Base-by-base conservation (phyloP, 139 green algal species). In the Tetradesmus obliquus region DNA sequence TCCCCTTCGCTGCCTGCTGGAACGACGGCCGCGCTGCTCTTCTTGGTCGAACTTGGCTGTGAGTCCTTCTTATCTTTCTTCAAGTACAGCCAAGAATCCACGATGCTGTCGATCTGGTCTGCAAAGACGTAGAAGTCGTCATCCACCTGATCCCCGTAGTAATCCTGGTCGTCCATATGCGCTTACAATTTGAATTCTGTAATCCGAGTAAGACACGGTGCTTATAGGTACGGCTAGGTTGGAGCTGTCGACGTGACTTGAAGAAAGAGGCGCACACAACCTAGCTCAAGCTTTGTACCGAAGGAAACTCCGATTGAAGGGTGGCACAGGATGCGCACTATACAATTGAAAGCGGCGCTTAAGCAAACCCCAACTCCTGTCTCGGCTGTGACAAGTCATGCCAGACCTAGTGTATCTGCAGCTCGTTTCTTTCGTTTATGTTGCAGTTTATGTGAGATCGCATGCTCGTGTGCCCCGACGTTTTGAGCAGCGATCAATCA, bases 361-460 rank as follows among this genome's bases (percentile, higher is more conserved):
- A 76, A 76, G 66, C 66, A 76, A 76, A 76, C 66, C 66, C 66
- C 66, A 76, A 76, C 15, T 76, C 60, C 66, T 76, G 66, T n/a
- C 66, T 19, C 17, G 66, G 66, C 66, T 76, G 17, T 76, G 17
- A 76, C 66, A 76, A n/a, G 66, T 76, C 15, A 24, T 24, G 66
- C 17, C 1, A 5, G 66, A 19, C 17, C 12, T 5, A 12, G 12
- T 3, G 66, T 24, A 17, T 76, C 66, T 76, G 60, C 66, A 24
- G 17, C 2, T 19, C 32, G 32, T 45, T 45, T 45, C 32, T 45
- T 45, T 45, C 32, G 32, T 45, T 45, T 45, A 0, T 45, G 32
- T 45, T 45, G 32, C 32, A 45, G 0, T 45, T 45, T 45, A 45
- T 45, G 32, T 45, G 32, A 45, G 32, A 45, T 45, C 32, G 32